Percentiles rank a stretch among this genome's conserved stretches.
phyloP scores from a whole-genome alignment of 192 early-diverging fungal genomes.

The Backusella luteola region DNA sequence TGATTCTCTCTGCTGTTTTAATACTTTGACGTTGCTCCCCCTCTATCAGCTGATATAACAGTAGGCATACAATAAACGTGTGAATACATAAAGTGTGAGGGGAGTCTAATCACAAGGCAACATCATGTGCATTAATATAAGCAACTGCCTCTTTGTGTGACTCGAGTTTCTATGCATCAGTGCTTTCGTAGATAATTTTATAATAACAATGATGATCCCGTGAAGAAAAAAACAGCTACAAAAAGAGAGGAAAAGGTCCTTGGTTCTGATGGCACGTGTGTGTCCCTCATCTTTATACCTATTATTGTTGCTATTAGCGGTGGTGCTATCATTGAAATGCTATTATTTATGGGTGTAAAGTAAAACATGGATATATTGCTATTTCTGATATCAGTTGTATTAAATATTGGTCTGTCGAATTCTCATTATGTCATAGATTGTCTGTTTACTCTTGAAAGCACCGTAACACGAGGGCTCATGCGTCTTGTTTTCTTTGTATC shows the following conservation, averaged over 20 bases:
- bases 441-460: constrained; percentile 2
- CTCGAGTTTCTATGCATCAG: background rate
- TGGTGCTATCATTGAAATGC: background rate
- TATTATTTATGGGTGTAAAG: background rate
- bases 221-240: background rate
- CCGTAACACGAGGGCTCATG: background rate
- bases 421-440: background rate
- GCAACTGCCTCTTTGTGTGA: constrained; percentile 1
- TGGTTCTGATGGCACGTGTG: constrained; percentile 3
- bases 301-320: background rate
- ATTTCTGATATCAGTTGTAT: background rate
- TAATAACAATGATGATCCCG: constrained; percentile 5
- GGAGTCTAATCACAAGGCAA: background rate
- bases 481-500: background rate
- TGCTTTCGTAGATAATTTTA: background rate
- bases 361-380: background rate
- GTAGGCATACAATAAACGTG: constrained; percentile 10
- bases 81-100: background rate
- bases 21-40: constrained; percentile 9
- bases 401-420: background rate
- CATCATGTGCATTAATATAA: constrained; percentile 9
- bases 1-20: background rate
- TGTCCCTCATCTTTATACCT: background rate
- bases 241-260: background rate
- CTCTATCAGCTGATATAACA: background rate